Conservation (phyloP, 495 filamentous ascomycete genomes). For the Cairneyella variabilis region DNA sequence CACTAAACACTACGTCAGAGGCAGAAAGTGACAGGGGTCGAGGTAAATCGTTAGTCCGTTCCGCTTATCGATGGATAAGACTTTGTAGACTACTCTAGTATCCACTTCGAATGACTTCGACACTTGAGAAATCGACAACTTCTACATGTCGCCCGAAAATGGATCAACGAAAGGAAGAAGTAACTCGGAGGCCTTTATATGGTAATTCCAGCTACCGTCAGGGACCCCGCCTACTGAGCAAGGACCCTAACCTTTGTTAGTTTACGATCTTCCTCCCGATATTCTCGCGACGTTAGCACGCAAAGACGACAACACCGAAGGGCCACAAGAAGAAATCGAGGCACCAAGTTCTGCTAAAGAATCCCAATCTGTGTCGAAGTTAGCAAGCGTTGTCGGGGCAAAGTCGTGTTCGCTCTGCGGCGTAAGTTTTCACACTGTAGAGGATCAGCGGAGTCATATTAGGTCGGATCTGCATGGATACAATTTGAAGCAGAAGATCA, state of each 20-base stretch:
- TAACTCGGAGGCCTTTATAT: conserved; percentile 62
- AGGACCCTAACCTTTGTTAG: conserved; percentile 42
- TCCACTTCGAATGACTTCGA: too few species aligned
- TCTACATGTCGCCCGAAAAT: conserved; percentile 1
- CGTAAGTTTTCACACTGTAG: conserved; percentile 61
- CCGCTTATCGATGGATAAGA: conserved; percentile 15
- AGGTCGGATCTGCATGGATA: conserved; percentile 92
- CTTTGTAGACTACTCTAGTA: neutral
- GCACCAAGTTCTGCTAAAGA: conserved; percentile 30
- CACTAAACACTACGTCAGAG: conserved; percentile 12
- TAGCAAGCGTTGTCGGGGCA: conserved; percentile 46
- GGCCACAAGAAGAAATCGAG: conserved; percentile 3
- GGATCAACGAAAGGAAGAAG: conserved; percentile 42
- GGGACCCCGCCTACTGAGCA: neutral
- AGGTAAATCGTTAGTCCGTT: neutral
- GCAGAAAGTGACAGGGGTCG: neutral
- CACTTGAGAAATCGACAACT: too few species aligned
- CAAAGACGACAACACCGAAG: conserved; percentile 41
- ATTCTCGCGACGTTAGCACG: conserved; percentile 65
- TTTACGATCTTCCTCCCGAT: conserved; percentile 82
- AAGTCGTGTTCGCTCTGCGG: conserved; percentile 82
- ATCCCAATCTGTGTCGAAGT: conserved; percentile 26
- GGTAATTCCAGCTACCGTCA: conserved; percentile 36
- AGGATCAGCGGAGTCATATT: conserved; percentile 81
- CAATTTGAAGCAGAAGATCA: conserved; percentile 86